Percentiles rank a stretch among this genome's conserved stretches.
Conservation (phyloP, 164 flowering plant genomes). For the Magnolia sinica region DNA sequence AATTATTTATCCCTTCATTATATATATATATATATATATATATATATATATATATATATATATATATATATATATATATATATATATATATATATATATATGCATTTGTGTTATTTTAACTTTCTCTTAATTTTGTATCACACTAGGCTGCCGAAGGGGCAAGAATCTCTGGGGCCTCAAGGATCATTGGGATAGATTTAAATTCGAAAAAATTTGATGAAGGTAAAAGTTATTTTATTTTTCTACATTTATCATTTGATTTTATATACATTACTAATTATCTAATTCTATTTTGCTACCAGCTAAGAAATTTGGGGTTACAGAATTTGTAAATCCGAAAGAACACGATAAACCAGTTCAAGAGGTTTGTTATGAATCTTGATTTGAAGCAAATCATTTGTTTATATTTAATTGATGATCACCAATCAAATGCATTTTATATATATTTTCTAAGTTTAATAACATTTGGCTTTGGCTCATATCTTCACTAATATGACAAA, state of each 20-base stretch:
- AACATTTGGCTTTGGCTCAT: not conserved
- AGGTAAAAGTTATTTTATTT: conserved; percentile 12
- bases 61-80: too few species aligned
- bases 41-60: too few species aligned
- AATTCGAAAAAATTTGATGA: conserved; percentile 29
- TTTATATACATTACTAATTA: not conserved
- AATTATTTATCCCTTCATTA: not conserved
- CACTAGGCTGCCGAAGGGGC: conserved; percentile 42
- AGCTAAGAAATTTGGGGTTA: conserved; percentile 59
- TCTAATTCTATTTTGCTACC: conserved; percentile 7
- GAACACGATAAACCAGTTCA: conserved; percentile 50
- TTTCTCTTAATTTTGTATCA: too few species aligned
- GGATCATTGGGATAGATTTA: conserved; percentile 35
- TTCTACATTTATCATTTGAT: not conserved
- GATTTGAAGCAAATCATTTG: too few species aligned
- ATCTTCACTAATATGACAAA: not conserved
- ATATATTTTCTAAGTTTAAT: too few species aligned
- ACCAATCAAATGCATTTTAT: too few species aligned
- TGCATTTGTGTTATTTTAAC: too few species aligned
- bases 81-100: too few species aligned
- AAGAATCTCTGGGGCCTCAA: conserved; percentile 33
- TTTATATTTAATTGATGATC: too few species aligned
- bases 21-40: too few species aligned
- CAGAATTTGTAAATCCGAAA: conserved; percentile 52
- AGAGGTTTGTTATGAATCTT: conserved; percentile 30